Evolutionary conservation across 345 rosid genomes (phyloP).

Genomic region (Citrus cavaleriei): DNA sequence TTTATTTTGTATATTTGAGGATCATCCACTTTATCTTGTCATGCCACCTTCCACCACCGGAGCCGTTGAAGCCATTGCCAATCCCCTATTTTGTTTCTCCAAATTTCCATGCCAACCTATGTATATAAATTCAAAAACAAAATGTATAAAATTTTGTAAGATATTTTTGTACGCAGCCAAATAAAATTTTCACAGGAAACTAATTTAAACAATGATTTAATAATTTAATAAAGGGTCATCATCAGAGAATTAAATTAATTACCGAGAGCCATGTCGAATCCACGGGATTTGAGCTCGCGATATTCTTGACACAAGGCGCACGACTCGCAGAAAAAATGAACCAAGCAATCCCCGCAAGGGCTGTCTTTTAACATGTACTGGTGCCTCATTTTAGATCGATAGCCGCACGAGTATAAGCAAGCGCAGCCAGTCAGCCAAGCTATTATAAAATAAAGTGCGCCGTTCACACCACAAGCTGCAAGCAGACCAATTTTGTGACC

Average conservation of each 20-base stretch:
- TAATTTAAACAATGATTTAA: too few species aligned
- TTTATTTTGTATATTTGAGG: too few species aligned
- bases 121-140: background rate
- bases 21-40: background rate
- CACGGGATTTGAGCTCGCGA: slow-evolving; percentile 35
- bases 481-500: background rate
- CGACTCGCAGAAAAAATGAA: slow-evolving; percentile 30
- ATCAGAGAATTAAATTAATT: background rate
- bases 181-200: too few species aligned
- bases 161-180: too few species aligned
- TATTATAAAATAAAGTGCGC: background rate
- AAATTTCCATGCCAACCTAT: slow-evolving; percentile 39
- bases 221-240: too few species aligned
- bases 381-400: slow-evolving; percentile 36
- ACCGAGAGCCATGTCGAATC: slow-evolving; percentile 33
- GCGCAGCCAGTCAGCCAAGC: background rate
- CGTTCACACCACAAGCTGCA: background rate
- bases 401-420: slow-evolving; percentile 18
- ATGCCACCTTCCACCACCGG: slow-evolving; percentile 24
- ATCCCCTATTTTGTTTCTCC: slow-evolving; percentile 27
- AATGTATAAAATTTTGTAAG: too few species aligned
- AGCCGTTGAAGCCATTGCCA: slow-evolving; percentile 17
- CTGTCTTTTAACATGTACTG: slow-evolving; percentile 21
- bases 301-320: slow-evolving; percentile 41
- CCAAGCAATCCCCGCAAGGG: slow-evolving; percentile 26